Evolutionary conservation across 176 grass and related monocot species (phyloP), one percentile per base, ranked within the genome.

Genomic region (Puccinellia tenuiflora): DNA sequence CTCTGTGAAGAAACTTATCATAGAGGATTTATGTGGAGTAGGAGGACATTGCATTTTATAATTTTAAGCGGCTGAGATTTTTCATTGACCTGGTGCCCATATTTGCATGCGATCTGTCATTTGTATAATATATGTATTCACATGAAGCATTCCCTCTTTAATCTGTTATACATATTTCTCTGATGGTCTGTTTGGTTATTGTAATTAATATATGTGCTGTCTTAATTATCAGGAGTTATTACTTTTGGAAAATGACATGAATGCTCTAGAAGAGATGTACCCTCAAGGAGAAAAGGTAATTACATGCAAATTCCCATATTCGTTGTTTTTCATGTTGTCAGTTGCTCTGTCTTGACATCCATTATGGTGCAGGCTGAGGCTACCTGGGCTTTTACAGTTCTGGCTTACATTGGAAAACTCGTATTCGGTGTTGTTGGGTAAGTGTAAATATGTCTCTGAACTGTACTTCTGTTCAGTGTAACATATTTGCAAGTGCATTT

Each of bases 211-310:
- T 77, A 16, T 75, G 73, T 51, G 29, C 28, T 21, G 3, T 76
- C 68, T 73, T 33, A 46, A 88, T 83, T 37, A 74, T 46, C 80
- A 99, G 97, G 97, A 99, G 37, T 77, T 96, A 56, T 69, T 96
- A 83, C 91, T 99, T 73, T 76, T 99, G 69, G 97, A 99, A 90
- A 88, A 99, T 81, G 97, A 99, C 74, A 90, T 89, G 88, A 90
- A 93, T 79, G 93, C 93, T 77, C 84, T 99, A 63, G 97, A 99
- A 77, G 97, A 99, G 91, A 99, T 99, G 97, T 99, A 99, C 80
- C 97, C 97, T 82, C 97, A 99, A 88, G 97, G 97, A 81, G 97
- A 99, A 63, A 6, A 96, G 92, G 97, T 96, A 52, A 81, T 33
- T 47, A 8, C 15, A 73, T 17, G 18, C 31, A 22, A 42, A 68